A percentile compares a stretch with the other conserved stretches of the same genome.
Conservation (phyloP, 169 alveolate genomes). For the Plasmodium knowlesi region DNA sequence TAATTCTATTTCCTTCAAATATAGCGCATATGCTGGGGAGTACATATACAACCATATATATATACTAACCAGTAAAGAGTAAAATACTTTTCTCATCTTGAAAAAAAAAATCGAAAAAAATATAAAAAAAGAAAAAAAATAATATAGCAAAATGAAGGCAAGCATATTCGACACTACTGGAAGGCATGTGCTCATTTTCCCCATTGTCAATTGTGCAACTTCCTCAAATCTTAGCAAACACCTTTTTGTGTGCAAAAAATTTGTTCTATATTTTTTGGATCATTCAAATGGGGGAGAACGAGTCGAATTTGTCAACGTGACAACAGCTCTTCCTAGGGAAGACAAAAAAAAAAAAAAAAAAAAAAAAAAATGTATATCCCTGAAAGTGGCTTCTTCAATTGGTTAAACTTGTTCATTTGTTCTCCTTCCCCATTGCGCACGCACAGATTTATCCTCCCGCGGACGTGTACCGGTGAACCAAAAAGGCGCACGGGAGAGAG, state of each 20-base stretch:
- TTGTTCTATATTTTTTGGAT: neutral
- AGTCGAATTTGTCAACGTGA: neutral
- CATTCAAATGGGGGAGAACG: neutral
- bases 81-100: constrained; percentile 49
- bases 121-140: constrained; percentile 27
- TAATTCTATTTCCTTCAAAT: constrained; percentile 22
- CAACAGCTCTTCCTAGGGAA: neutral
- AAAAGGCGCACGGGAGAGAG: neutral
- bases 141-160: constrained; percentile 13
- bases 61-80: constrained; percentile 6
- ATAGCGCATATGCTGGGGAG: neutral
- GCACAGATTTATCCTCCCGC: neutral
- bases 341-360: neutral
- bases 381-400: neutral
- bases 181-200: neutral
- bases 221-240: neutral
- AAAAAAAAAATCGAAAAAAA: constrained; percentile 30
- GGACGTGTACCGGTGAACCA: neutral
- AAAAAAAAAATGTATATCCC: neutral
- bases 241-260: neutral
- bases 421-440: neutral
- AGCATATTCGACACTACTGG: neutral
- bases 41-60: constrained; percentile 2
- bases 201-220: neutral
- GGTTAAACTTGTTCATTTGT: neutral